These are phyloP conservation scores for Yarrowia sp. DNA, from an alignment of 805 yeast genomes.

Conservation along the genomic window DNA sequence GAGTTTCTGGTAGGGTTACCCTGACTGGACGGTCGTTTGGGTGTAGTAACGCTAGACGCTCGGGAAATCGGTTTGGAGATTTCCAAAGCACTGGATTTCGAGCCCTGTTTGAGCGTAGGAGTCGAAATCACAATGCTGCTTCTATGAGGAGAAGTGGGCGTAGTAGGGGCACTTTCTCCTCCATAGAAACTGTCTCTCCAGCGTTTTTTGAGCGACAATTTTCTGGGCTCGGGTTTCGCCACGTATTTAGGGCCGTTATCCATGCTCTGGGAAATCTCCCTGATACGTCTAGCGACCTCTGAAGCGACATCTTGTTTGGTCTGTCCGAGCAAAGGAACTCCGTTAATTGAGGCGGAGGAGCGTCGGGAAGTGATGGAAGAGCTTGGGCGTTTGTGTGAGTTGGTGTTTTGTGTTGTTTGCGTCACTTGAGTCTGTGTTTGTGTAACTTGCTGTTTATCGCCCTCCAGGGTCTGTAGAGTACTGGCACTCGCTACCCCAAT, in stretches of 20 bases:
- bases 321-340: constrained; percentile 3
- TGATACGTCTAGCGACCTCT: constrained; percentile 10
- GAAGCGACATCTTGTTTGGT: constrained; percentile 18
- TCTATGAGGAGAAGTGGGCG: neutral
- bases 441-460: too few relatives aligned
- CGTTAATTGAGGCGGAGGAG: constrained; percentile 2
- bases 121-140: neutral
- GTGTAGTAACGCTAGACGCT: neutral
- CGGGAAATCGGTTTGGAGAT: neutral
- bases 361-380: neutral
- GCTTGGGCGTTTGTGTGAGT: neutral
- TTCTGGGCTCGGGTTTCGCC: constrained; percentile 6
- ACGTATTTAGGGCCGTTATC: neutral
- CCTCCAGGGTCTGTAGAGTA: neutral
- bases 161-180: neutral
- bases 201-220: constrained; percentile 9
- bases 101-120: neutral
- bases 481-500: neutral
- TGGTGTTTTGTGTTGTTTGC: too few relatives aligned
- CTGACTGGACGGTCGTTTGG: neutral
- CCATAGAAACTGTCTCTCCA: constrained; percentile 20
- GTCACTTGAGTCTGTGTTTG: neutral
- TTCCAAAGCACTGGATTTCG: neutral
- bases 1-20: neutral
- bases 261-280: constrained; percentile 10